Base-by-base conservation (phyloP, 257 asterid species). In the Linderniella brevidens region DNA sequence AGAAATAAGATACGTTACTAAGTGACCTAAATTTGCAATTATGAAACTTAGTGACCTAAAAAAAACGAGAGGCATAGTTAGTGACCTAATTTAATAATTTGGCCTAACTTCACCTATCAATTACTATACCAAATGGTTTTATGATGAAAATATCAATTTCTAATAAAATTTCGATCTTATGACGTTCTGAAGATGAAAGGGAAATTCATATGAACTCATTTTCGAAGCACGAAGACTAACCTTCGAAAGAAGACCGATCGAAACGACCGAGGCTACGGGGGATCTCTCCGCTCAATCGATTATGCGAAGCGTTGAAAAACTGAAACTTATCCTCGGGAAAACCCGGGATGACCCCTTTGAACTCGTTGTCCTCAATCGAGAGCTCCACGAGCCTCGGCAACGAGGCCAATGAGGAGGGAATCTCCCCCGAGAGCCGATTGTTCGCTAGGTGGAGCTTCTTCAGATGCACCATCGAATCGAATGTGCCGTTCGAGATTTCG, bases 401-500 rank as follows among this genome's bases (percentile, higher is more conserved):
- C 4, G 43, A 9, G 3, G 68, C 65, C 41, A 78, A 41, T 0
- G 68, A 20, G 0, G 37, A 11, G 3, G 92, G 93, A 20, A 81
- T 73, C 4, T 37, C 11, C 8, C 92, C 93, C 1, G 61, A 20
- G 0, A 81, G 59, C 41, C 50, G 39, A 45, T 81, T 81, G 43
- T 63, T 52, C 1, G 68, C 69, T 63, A 81, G 37, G 57, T 78
- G 68, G 48, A 81, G 64, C 40, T 72, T 81, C 79, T 73, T 81
- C 49, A 81, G 49, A 0, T 66, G 65, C 4, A 15, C 4, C 86
- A 78, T 72, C 56, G 76, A 68, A 1, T 43, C 15, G 14, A 81
- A 81, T 13, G 58, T 14, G 10, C 5, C 16, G 8, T 19, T 11
- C 0, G 62, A 55, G 5, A 81, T 68, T 45, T 46, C 68, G 2